phyloP scores from a whole-genome alignment of 2,329 filamentous ascomycete species.

The Sarocladiaceae sp. region DNA sequence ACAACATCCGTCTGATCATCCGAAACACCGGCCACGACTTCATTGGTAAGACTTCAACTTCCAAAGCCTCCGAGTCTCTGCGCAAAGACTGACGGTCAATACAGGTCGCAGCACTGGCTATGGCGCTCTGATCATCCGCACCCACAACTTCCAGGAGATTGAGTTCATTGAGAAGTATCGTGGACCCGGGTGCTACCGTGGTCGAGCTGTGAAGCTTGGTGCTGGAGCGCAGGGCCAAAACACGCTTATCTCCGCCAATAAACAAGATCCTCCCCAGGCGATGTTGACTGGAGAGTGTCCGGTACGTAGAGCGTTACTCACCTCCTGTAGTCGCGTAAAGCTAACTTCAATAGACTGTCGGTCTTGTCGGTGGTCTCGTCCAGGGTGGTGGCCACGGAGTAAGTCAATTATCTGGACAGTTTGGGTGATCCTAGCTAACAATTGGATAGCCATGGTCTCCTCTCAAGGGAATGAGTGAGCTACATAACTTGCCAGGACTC shows the following conservation, averaged over 20 bases:
- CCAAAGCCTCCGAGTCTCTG: not conserved
- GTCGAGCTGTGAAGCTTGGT: conserved; percentile 48
- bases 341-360: conserved; percentile 38
- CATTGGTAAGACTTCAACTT: not conserved
- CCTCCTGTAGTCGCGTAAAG: conserved; percentile 30
- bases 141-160: conserved; percentile 34
- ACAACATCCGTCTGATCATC: conserved; percentile 38
- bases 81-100: not conserved
- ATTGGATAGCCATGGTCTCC: not conserved
- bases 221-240: conserved; percentile 49
- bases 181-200: conserved; percentile 22
- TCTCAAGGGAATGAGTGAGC: conserved; percentile 9
- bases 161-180: conserved; percentile 36
- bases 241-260: conserved; percentile 36
- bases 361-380: conserved; percentile 54
- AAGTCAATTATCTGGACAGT: not conserved
- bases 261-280: conserved; percentile 25
- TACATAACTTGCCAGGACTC: not conserved
- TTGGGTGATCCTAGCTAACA: not conserved
- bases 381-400: conserved; percentile 55
- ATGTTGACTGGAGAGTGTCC: conserved; percentile 6
- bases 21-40: conserved; percentile 28
- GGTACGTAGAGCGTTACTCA: conserved; percentile 30
- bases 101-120: conserved; percentile 31
- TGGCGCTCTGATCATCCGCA: conserved; percentile 34